A percentile compares a stretch with the other conserved stretches of the same genome.
phyloP scores from a whole-genome alignment of 208 protist genomes.

The Willaertia magna region DNA sequence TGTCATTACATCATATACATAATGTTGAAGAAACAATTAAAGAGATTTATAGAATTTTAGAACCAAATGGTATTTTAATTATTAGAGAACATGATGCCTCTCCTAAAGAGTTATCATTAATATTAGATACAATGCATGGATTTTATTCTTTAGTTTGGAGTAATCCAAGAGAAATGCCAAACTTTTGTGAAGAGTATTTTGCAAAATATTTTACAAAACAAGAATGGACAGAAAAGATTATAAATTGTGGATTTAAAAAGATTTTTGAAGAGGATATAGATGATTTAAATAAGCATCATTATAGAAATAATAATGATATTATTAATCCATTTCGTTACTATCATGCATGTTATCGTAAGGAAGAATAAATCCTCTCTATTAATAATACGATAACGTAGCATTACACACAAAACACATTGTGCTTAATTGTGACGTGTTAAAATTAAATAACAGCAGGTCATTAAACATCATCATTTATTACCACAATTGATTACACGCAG shows the following conservation, averaged over 20 bases:
- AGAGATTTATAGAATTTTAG: neutral
- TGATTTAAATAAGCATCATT: neutral
- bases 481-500: no score
- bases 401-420: no score
- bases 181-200: slow-evolving; percentile 9
- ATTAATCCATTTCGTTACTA: neutral
- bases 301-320: neutral
- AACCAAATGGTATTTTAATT: neutral
- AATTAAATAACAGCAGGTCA: no score
- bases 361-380: no score
- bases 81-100: slow-evolving; percentile 3
- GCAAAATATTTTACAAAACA: neutral
- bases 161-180: neutral
- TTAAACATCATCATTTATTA: no score
- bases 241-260: neutral
- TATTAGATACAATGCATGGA: neutral
- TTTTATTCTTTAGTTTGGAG: neutral
- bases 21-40: neutral
- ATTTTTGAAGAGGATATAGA: neutral
- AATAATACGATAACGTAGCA: no score
- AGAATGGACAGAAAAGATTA: neutral
- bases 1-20: neutral
- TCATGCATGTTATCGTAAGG: no score
- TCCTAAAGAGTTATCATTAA: neutral
- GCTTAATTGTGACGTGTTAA: no score